Evolutionary conservation across 2,329 filamentous ascomycete genomes (phyloP).

Genomic region (Fusarium guadeloupense): DNA sequence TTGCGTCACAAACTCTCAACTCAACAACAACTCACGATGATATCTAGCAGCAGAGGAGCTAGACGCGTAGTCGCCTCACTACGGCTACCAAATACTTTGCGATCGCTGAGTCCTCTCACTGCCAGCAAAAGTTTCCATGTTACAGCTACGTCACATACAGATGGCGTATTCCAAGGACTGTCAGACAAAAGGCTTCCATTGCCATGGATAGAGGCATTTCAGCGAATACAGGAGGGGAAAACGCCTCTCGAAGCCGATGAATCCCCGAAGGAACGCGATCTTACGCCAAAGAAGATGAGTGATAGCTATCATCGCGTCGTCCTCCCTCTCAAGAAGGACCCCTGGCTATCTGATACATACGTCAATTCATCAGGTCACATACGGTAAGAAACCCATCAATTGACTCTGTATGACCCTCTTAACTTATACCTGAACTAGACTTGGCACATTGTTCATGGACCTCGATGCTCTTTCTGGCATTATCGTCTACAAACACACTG

Average conservation of each 20-base stretch:
- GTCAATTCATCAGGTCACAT: conserved; percentile 80
- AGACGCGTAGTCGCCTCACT: conserved; percentile 11
- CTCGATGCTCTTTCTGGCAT: conserved; percentile 80
- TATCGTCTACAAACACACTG: conserved; percentile 74
- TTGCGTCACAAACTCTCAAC: conserved; percentile 23
- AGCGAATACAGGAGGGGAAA: conserved; percentile 33
- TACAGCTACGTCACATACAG: conserved; percentile 30
- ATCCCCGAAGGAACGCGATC: conserved; percentile 34
- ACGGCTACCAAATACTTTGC: not conserved
- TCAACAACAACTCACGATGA: conserved; percentile 16
- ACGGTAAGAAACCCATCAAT: conserved; percentile 46
- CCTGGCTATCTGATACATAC: conserved; percentile 81
- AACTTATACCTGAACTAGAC: conserved; percentile 30
- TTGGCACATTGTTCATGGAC: conserved; percentile 82
- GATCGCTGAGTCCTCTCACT: not conserved
- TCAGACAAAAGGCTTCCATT: conserved; percentile 40
- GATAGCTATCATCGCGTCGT: conserved; percentile 47
- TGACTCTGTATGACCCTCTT: too few relatives aligned
- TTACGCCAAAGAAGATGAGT: conserved; percentile 44
- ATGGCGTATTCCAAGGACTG: conserved; percentile 45
- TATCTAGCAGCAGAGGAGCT: conserved; percentile 10
- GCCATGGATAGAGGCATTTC: conserved; percentile 45
- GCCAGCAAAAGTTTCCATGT: conserved; percentile 25
- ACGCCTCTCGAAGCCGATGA: conserved; percentile 14
- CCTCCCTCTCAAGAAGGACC: conserved; percentile 75